Evolutionary conservation across 2,329 filamentous ascomycete species (phyloP).

Genomic region (Furcasterigmium furcatum): DNA sequence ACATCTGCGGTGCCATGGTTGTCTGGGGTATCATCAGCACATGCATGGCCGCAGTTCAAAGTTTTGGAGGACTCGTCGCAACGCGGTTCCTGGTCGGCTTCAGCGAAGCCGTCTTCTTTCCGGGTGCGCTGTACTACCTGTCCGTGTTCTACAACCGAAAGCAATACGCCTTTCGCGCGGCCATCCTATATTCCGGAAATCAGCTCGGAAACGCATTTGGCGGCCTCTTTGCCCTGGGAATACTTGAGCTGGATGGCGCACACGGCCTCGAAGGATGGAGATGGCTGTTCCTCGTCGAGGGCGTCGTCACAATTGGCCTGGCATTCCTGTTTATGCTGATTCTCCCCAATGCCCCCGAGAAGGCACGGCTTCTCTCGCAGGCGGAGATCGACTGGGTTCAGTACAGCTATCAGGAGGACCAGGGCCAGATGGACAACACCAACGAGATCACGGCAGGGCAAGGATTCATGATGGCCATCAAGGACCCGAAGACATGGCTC

Average conservation of each 20-base stretch:
- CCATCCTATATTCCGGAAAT: conserved; percentile 26
- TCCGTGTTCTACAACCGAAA: conserved; percentile 36
- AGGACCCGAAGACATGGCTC: conserved; percentile 31
- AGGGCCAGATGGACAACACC: conserved; percentile 9
- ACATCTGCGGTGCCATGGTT: conserved; percentile 15
- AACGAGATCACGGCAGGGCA: conserved; percentile 11
- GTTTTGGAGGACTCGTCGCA: conserved; percentile 30
- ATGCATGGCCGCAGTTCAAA: conserved; percentile 42
- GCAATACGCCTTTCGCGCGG: conserved; percentile 27
- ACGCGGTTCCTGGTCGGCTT: conserved; percentile 12
- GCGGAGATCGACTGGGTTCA: conserved; percentile 13
- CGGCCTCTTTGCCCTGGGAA: conserved; percentile 27
- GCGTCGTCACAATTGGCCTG: conserved; percentile 11
- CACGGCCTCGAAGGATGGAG: conserved; percentile 57
- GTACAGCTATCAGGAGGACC: conserved; percentile 10
- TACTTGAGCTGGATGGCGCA: conserved; percentile 60
- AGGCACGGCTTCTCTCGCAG: conserved; percentile 8
- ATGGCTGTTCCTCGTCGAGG: conserved; percentile 32
- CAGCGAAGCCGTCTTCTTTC: conserved; percentile 29
- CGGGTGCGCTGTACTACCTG: conserved; percentile 34
- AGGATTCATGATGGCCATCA: conserved; percentile 21
- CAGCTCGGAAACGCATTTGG: conserved; percentile 30
- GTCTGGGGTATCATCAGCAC: conserved; percentile 19
- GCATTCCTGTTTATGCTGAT: conserved; percentile 9
- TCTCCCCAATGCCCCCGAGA: conserved; percentile 13